Evolutionary conservation across 2,329 filamentous ascomycete species (phyloP).

Genomic region (Cladobotryum mycophilum): DNA sequence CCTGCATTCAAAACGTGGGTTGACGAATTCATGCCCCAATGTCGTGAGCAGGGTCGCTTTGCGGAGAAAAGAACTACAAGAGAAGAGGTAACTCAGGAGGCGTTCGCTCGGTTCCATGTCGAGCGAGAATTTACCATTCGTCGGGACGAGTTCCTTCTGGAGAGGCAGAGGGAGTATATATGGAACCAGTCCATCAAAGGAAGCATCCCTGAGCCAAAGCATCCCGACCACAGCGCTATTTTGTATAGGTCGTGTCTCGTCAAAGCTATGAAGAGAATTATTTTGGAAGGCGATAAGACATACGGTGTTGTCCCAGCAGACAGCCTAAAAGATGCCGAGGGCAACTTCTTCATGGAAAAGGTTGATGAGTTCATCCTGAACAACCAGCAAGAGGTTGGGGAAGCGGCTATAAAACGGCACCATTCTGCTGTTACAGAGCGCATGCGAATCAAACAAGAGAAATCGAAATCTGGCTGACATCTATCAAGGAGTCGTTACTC

Average conservation of each 20-base stretch:
- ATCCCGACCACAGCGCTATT: constrained; percentile 17
- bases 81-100: constrained; percentile 44
- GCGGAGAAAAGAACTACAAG: constrained; percentile 26
- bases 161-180: constrained; percentile 37
- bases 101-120: constrained; percentile 45
- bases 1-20: constrained; percentile 55
- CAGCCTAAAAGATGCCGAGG: constrained; percentile 28
- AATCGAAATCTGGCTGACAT: not conserved
- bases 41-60: constrained; percentile 35
- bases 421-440: constrained; percentile 10
- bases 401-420: constrained; percentile 25
- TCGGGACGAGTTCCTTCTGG: constrained; percentile 34
- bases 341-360: constrained; percentile 37
- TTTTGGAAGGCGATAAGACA: constrained; percentile 38
- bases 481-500: not conserved
- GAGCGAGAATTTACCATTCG: constrained; percentile 37
- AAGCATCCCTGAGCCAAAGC: constrained; percentile 23
- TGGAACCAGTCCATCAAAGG: constrained; percentile 40
- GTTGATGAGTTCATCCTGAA: constrained; percentile 36
- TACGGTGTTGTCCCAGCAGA: constrained; percentile 29
- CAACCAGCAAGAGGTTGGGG: constrained; percentile 33
- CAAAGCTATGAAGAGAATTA: constrained; percentile 42
- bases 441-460: not conserved
- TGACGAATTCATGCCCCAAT: constrained; percentile 54
- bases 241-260: constrained; percentile 29